phyloP scores from a whole-genome alignment of 2,329 filamentous ascomycete species.

The Ascochyta clinopodiicola region DNA sequence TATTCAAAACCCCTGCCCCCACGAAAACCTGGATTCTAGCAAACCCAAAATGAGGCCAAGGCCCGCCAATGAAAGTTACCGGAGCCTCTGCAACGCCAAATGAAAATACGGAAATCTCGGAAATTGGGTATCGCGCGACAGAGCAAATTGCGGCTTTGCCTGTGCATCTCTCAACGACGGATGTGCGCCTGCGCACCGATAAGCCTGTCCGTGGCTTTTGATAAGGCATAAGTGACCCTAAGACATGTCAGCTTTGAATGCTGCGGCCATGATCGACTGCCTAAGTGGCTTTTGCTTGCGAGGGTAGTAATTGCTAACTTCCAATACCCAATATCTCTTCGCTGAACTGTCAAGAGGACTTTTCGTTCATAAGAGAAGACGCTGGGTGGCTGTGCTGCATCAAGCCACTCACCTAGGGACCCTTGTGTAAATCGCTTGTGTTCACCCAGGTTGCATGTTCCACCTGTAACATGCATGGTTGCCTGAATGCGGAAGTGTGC shows the following conservation, averaged over 20 bases:
- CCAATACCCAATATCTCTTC: too few relatives aligned
- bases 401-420: conserved; percentile 22
- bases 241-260: background rate
- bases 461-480: conserved; percentile 8
- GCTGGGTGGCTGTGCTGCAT: conserved; percentile 8
- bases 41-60: conserved; percentile 12
- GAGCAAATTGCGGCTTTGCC: conserved; percentile 1
- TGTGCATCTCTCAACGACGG: background rate
- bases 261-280: background rate
- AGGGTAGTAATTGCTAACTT: background rate
- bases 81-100: conserved; percentile 14
- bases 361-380: background rate
- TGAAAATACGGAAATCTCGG: conserved; percentile 20
- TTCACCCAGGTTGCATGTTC: conserved; percentile 18
- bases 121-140: conserved; percentile 25
- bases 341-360: background rate
- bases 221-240: background rate
- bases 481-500: conserved; percentile 5
- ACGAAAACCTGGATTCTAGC: conserved; percentile 20
- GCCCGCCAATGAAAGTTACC: conserved; percentile 11
- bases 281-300: background rate
- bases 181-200: conserved; percentile 24
- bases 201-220: background rate
- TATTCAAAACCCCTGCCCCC: conserved; percentile 19
- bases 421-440: conserved; percentile 20